These are phyloP conservation scores for Oryza rufipogon DNA, from an alignment of 176 grass and related monocot genomes.

Conservation along the genomic window DNA sequence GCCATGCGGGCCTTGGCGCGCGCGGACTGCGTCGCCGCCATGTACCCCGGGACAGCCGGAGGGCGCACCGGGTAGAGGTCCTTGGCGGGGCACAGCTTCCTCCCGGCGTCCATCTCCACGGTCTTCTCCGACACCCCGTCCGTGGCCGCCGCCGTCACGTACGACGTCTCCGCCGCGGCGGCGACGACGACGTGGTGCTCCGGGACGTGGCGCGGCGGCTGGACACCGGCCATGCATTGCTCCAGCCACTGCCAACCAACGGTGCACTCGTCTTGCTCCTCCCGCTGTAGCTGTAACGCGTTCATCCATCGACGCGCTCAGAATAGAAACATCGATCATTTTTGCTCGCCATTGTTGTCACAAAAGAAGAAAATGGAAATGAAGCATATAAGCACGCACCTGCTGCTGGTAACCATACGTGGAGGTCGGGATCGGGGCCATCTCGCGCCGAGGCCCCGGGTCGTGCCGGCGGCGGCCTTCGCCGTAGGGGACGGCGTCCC, in stretches of 20 bases:
- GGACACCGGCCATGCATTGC: constrained; percentile 37
- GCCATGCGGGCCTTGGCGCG: constrained; percentile 64
- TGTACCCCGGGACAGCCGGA: constrained; percentile 60
- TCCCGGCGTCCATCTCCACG: constrained; percentile 63
- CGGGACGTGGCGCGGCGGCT: constrained; percentile 19
- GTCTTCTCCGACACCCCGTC: constrained; percentile 76
- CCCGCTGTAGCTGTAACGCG: constrained; percentile 33
- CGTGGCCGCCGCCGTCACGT: constrained; percentile 40
- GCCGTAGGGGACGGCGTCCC: constrained; percentile 31
- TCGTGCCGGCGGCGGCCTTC: constrained; percentile 45
- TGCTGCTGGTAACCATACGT: constrained; percentile 50
- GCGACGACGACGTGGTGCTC: background rate
- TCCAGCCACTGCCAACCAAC: constrained; percentile 73
- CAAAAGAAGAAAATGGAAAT: background rate
- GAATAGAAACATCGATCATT: background rate
- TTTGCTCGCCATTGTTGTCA: too few relatives aligned
- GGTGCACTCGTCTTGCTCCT: constrained; percentile 40
- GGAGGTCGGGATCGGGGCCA: constrained; percentile 46
- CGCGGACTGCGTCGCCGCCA: constrained; percentile 79
- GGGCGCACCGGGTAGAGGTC: constrained; percentile 31
- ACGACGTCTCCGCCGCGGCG: constrained; percentile 28
- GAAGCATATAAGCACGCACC: constrained; percentile 6
- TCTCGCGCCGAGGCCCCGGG: constrained; percentile 36
- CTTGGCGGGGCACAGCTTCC: constrained; percentile 29
- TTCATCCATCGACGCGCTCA: background rate